A percentile compares a stretch with the other conserved stretches of the same genome.
phyloP scores from a whole-genome alignment of 2,329 filamentous ascomycete species.

The Nemania sp. region DNA sequence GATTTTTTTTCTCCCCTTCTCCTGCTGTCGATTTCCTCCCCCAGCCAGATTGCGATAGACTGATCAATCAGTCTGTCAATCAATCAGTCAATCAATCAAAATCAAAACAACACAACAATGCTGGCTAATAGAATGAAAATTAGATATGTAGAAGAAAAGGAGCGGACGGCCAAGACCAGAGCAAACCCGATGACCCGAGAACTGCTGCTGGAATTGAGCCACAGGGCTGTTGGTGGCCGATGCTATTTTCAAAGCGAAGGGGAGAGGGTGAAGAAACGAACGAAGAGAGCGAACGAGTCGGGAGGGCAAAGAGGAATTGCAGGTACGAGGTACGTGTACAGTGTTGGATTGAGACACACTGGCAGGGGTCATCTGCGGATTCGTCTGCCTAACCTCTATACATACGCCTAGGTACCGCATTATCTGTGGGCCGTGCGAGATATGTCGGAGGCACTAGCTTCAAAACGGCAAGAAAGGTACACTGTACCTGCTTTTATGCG shows the following conservation, averaged over 20 bases:
- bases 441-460: constrained; percentile 4
- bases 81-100: constrained; percentile 19
- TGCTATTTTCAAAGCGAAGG: constrained; percentile 32
- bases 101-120: constrained; percentile 33
- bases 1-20: no score
- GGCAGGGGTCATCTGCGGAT: constrained; percentile 10
- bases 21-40: constrained; percentile 26
- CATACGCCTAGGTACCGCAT: not conserved
- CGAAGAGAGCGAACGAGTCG: constrained; percentile 26
- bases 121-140: constrained; percentile 34
- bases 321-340: constrained; percentile 23
- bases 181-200: constrained; percentile 50
- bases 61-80: constrained; percentile 23
- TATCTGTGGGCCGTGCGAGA: constrained; percentile 18
- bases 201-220: constrained; percentile 62
- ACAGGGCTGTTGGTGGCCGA: constrained; percentile 43
- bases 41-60: constrained; percentile 29
- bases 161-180: constrained; percentile 66
- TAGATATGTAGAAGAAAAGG: constrained; percentile 45
- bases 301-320: constrained; percentile 22
- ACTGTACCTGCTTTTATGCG: not conserved
- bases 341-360: constrained; percentile 21
- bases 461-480: not conserved
- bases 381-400: not conserved
- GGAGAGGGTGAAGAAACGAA: constrained; percentile 31